These are phyloP conservation scores for Neurospora africana DNA, from an alignment of 495 filamentous ascomycete genomes.

Conservation along the genomic window DNA sequence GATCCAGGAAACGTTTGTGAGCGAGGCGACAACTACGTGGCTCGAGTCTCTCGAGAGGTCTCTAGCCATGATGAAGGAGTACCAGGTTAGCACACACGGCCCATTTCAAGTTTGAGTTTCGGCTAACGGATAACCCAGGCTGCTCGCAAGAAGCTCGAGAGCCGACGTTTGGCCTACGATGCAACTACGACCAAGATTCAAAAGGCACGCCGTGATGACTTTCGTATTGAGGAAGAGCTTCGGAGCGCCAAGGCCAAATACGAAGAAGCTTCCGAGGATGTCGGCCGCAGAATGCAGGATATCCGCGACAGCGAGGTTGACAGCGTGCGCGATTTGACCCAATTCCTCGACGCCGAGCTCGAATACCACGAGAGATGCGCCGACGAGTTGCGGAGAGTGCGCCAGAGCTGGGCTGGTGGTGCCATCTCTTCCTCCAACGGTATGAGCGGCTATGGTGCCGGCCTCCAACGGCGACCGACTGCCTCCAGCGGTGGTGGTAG, in stretches of 20 bases:
- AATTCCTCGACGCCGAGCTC: constrained; percentile 83
- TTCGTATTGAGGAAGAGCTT: constrained; percentile 85
- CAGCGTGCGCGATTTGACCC: constrained; percentile 65
- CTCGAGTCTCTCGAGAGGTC: constrained; percentile 84
- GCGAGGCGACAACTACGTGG: constrained; percentile 77
- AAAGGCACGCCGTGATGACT: constrained; percentile 89
- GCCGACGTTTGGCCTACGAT: constrained; percentile 82
- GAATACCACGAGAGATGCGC: constrained; percentile 84
- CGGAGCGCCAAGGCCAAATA: constrained; percentile 90
- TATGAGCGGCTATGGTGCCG: constrained; percentile 11
- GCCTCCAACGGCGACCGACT: constrained; percentile 17
- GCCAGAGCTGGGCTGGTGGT: constrained; percentile 33
- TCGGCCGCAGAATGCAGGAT: constrained; percentile 87
- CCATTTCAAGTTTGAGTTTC: background rate
- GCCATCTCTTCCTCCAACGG: constrained; percentile 2
- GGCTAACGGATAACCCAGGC: constrained; percentile 35
- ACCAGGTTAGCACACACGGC: constrained; percentile 47
- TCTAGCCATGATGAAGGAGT: constrained; percentile 93
- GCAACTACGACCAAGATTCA: constrained; percentile 85
- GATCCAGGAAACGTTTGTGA: constrained; percentile 75
- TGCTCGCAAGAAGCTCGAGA: constrained; percentile 91
- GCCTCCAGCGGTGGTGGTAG: constrained; percentile 11
- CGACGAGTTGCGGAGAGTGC: constrained; percentile 49
- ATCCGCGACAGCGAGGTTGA: constrained; percentile 88
- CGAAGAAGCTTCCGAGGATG: constrained; percentile 90